These are phyloP conservation scores for Daldinia caldariorum DNA, from an alignment of 495 filamentous ascomycete genomes.

Conservation along the genomic window DNA sequence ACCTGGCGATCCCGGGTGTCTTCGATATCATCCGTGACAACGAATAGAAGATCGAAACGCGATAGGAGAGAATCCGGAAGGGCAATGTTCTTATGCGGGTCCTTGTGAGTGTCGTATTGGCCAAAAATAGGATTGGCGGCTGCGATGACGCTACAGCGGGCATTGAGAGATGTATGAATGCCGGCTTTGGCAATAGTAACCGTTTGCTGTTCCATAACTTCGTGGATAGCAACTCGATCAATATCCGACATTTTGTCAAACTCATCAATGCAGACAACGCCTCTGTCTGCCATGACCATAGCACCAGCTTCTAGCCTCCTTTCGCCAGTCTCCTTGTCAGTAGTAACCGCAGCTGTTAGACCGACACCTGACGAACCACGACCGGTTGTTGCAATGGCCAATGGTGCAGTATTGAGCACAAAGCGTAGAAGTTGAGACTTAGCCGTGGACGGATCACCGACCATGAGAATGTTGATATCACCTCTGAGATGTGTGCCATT, in stretches of 20 bases:
- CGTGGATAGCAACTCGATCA: slow-evolving; percentile 97
- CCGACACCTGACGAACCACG: slow-evolving; percentile 97
- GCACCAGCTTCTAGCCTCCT: slow-evolving; percentile 94
- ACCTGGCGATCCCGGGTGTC: slow-evolving; percentile 89
- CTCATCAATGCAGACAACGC: slow-evolving; percentile 99
- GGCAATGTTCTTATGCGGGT: slow-evolving; percentile 98
- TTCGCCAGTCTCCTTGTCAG: slow-evolving; percentile 97
- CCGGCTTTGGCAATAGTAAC: slow-evolving; percentile 99
- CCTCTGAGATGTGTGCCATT: slow-evolving; percentile 98
- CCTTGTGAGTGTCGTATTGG: slow-evolving; percentile 98
- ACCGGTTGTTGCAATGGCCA: slow-evolving; percentile 97
- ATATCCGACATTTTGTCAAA: slow-evolving; percentile 99
- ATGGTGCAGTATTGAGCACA: slow-evolving; percentile 94
- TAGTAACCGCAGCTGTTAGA: slow-evolving; percentile 95
- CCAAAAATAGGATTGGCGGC: slow-evolving; percentile 98
- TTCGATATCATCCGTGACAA: slow-evolving; percentile 98
- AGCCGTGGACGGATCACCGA: slow-evolving; percentile 97
- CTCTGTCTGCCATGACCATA: slow-evolving; percentile 97
- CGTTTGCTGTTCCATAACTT: slow-evolving; percentile 99
- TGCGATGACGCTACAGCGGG: slow-evolving; percentile 94
- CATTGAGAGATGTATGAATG: slow-evolving; percentile 97
- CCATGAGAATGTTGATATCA: slow-evolving; percentile 99
- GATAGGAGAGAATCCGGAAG: slow-evolving; percentile 96
- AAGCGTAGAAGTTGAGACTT: slow-evolving; percentile 98
- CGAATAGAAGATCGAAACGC: slow-evolving; percentile 98